Base-by-base conservation (phyloP, 2,329 filamentous ascomycete genomes). In the Pseudogymnoascus sp. region DNA sequence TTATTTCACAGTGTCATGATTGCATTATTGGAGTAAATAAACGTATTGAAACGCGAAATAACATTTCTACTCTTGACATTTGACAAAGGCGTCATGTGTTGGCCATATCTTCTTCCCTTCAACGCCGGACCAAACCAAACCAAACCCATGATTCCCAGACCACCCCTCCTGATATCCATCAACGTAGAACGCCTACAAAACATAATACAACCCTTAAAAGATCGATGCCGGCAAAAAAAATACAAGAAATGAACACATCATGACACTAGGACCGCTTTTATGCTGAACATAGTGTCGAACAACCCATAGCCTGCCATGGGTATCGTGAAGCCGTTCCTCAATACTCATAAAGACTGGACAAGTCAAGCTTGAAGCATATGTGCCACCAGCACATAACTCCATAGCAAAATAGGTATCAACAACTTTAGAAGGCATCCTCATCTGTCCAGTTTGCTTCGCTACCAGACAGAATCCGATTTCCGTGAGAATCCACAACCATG, bases 371-470 rank as follows among this genome's bases (percentile, higher is more conserved):
- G n/a, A 32, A 54, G 47, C 14, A 54, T 34, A 18, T 54, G 47
- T 16, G 11, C 28, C 47, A 9, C 28, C 28, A 32, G 47, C 28
- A 54, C 32, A 54, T 18, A 54, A 9, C n/a, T 20, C 20, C 47
- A 54, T n/a, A 32, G 16, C 2, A 18, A 11, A 34, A 54, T n/a
- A 5, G 16, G 11, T 34, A 18, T 18, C 18, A 6, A 20, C 28
- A 22, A 54, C 43, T 67, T 69, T 69, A 84, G 67, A 78, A 85
- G 35, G 76, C 80, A 70, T 86, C 83, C 70, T 86, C 84, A 64
- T 87, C 84, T 1, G 83, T 85, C 84, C 84, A 87, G 54, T 71
- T 71, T n/a, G 70, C 65, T 68, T 87, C 84, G 71, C 83, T 85
- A 11, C 81, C 82, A 32, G 81, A 85, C n/a, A 81, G 74, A 63